These are phyloP conservation scores for Musa troglodytarum DNA, from an alignment of 176 grass and related monocot genomes.

Conservation along the genomic window DNA sequence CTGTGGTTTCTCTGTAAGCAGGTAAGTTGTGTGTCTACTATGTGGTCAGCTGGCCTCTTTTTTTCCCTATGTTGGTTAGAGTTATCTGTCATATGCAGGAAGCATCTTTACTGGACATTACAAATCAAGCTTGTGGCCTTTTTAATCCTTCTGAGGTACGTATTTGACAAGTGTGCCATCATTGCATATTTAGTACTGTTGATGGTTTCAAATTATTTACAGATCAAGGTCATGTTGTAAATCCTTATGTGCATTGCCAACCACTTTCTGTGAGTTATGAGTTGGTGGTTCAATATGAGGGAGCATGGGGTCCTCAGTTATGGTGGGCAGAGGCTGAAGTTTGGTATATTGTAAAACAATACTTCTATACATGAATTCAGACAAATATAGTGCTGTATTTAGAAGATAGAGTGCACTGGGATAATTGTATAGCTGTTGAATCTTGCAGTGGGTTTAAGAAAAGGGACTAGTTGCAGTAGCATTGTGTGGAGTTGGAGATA, in stretches of 20 bases:
- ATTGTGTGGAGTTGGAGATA: too few species aligned
- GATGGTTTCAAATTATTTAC: conserved; percentile 6
- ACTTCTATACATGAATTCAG: background rate
- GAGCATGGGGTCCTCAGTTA: too few species aligned
- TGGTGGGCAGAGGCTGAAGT: too few species aligned
- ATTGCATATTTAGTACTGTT: conserved; percentile 12
- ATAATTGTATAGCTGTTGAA: too few species aligned
- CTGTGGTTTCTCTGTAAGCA: conserved; percentile 99
- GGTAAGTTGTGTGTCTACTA: conserved; percentile 35
- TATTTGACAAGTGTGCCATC: background rate
- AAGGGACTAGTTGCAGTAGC: too few species aligned
- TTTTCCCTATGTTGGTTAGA: background rate
- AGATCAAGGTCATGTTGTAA: background rate
- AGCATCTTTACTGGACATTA: conserved; percentile 88
- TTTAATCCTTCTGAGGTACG: conserved; percentile 81
- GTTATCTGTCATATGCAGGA: conserved; percentile 39
- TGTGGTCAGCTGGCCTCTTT: conserved; percentile 8
- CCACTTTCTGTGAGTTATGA: too few species aligned
- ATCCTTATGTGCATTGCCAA: too few species aligned
- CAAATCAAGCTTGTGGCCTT: conserved; percentile 87
- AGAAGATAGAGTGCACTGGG: too few species aligned
- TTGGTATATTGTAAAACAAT: background rate
- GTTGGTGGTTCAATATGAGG: too few species aligned
- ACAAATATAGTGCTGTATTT: too few species aligned
- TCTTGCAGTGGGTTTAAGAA: too few species aligned